Evolutionary conservation across 2,329 filamentous ascomycete species (phyloP).

Genomic region (Bipolaris oryzae): DNA sequence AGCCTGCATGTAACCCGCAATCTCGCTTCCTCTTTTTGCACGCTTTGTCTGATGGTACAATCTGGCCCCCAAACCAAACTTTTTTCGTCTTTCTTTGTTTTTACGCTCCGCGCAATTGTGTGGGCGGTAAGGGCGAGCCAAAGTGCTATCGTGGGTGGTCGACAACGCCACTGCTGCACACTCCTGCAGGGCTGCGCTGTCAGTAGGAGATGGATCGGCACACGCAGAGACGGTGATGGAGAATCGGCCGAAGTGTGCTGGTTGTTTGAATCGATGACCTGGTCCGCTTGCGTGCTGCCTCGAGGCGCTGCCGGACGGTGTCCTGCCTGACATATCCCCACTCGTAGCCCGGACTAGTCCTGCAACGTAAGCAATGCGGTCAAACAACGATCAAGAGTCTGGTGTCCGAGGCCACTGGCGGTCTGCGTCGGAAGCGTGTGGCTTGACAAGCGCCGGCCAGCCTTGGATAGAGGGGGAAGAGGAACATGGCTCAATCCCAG

Average conservation of each 20-base stretch:
- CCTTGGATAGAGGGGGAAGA: constrained; percentile 22
- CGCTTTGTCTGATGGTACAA: constrained; percentile 23
- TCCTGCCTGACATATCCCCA: constrained; percentile 31
- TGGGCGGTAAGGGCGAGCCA: constrained; percentile 16
- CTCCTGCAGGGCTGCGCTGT: constrained; percentile 12
- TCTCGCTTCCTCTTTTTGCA: constrained; percentile 35
- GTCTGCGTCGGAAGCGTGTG: not conserved
- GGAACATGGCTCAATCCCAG: constrained; percentile 1
- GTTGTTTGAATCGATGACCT: constrained; percentile 21
- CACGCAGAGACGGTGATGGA: not conserved
- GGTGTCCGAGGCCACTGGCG: not conserved
- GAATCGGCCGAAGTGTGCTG: constrained; percentile 7
- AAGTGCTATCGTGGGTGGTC: constrained; percentile 15
- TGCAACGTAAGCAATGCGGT: constrained; percentile 31
- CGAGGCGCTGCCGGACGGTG: constrained; percentile 19
- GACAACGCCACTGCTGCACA: constrained; percentile 20
- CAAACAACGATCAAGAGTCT: constrained; percentile 13
- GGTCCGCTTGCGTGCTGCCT: constrained; percentile 21
- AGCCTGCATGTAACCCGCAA: constrained; percentile 42
- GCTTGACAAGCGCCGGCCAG: constrained; percentile 17
- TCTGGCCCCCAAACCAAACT: constrained; percentile 40
- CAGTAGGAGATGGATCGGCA: constrained; percentile 2
- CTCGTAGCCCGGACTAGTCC: constrained; percentile 20
- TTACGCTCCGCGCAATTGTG: constrained; percentile 15
- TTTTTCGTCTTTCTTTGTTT: constrained; percentile 20